Evolutionary conservation across 257 asterid species (phyloP), one percentile per base, ranked within the genome.

Genomic region (Hygrophila difformis): DNA sequence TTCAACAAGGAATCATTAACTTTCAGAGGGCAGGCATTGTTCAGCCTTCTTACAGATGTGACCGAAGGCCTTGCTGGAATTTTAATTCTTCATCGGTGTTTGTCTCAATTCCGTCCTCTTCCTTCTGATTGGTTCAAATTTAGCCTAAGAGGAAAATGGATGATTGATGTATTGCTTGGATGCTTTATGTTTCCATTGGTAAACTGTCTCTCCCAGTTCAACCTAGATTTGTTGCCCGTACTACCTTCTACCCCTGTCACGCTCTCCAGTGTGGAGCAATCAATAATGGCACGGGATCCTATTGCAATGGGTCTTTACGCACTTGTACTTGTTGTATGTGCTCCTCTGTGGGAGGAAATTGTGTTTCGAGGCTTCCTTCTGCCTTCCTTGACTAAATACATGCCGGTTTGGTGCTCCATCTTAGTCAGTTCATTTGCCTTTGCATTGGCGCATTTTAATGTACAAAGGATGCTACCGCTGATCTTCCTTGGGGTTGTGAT

Each of bases 281-380:
- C 94, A 16, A 86, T 86, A 55, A 44, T 91, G 70, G 92, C 96
- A 0, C 77, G 95, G 1, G 98, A 91, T 57, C 98, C 96, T 0
- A 66, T 86, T 9, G 96, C 98, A 8, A 82, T 91, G 98, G 84
- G 65, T 18, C 62, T 91, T 14, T 91, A 91, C 1, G 86, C 98
- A 0, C 64, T 78, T 44, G 93, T 86, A 18, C 92, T 91, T 6
- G 96, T 91, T 0, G 94, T 91, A 0, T 86, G 96, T 4, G 98
- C 96, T 22, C 98, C 96, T 9, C 24, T 91, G 42, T 91, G 96
- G 98, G 98, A 91, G 68, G 98, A 91, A 52, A 76, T 91, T 0
- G 89, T 91, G 21, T 91, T 91, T 49, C 73, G 96, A 15, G 98
- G 98, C 0, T 86, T 91, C 61, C 93, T 91, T 29, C 78, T 91